Percentiles rank a stretch among this genome's conserved stretches.
phyloP scores from a whole-genome alignment of 805 yeast genomes.

The Ogataea trehaloabstinens region DNA sequence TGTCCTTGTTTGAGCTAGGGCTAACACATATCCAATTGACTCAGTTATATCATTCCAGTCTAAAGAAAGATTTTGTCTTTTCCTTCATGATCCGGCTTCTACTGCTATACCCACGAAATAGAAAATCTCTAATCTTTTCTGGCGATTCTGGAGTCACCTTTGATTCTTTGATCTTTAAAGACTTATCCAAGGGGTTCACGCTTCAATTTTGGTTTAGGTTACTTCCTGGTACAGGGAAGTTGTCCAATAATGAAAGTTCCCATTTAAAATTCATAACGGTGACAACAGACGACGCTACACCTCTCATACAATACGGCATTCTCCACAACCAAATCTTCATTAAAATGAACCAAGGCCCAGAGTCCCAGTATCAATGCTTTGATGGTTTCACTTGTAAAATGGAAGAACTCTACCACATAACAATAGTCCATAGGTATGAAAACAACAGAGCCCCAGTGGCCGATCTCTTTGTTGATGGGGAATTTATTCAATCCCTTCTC shows the following conservation, averaged over 20 bases:
- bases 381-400: constrained; percentile 29
- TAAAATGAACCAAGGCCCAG: constrained; percentile 6
- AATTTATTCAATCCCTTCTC: constrained; percentile 34
- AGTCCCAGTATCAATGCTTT: constrained; percentile 16
- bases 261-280: constrained; percentile 6
- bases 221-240: constrained; percentile 4
- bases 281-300: constrained; percentile 1
- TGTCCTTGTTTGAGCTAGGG: constrained; percentile 20
- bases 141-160: constrained; percentile 12
- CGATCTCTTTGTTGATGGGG: constrained; percentile 49
- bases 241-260: background rate
- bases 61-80: constrained; percentile 2
- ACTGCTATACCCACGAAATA: constrained; percentile 5
- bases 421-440: constrained; percentile 24
- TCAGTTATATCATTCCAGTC: constrained; percentile 10
- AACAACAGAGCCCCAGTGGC: constrained; percentile 31
- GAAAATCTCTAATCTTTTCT: constrained; percentile 11
- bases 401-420: constrained; percentile 25
- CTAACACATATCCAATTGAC: constrained; percentile 10
- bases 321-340: constrained; percentile 14
- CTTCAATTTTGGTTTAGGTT: constrained; percentile 27
- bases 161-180: constrained; percentile 9
- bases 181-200: constrained; percentile 19
- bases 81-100: constrained; percentile 6
- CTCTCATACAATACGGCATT: constrained; percentile 19